phyloP scores from a whole-genome alignment of 805 yeast species.

The Tetrapisispora nanseiensis region DNA sequence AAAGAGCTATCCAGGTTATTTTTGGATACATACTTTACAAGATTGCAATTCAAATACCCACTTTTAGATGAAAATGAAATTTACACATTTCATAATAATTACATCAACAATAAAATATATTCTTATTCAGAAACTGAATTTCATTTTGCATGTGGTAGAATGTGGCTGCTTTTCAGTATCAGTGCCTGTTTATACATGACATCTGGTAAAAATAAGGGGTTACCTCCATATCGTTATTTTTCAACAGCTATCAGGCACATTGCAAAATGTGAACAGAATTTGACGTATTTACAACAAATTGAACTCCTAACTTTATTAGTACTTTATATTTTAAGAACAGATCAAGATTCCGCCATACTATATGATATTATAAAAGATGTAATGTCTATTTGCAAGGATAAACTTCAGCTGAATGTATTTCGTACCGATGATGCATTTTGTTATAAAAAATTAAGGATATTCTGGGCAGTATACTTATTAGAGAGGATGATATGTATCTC shows the following conservation, averaged over 20 bases:
- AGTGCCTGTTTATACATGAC: slow-evolving; percentile 44
- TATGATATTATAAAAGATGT: slow-evolving; percentile 46
- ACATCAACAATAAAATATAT: slow-evolving; percentile 35
- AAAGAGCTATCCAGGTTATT: slow-evolving; percentile 40
- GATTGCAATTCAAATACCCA: slow-evolving; percentile 50
- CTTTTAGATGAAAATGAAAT: slow-evolving; percentile 45
- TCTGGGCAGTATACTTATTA: slow-evolving; percentile 53
- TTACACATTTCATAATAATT: slow-evolving; percentile 40
- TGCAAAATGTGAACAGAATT: slow-evolving; percentile 34
- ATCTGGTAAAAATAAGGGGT: slow-evolving; percentile 45
- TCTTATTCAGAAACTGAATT: slow-evolving; percentile 30
- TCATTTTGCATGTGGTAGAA: slow-evolving; percentile 44
- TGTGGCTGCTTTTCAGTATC: slow-evolving; percentile 46
- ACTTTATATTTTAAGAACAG: slow-evolving; percentile 49
- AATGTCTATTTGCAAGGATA: slow-evolving; percentile 34
- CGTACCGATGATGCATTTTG: slow-evolving; percentile 17
- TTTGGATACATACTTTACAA: slow-evolving; percentile 43
- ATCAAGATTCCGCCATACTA: slow-evolving; percentile 45
- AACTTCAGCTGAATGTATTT: slow-evolving; percentile 22
- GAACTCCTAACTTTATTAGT: slow-evolving; percentile 45
- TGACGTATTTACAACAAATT: slow-evolving; percentile 37
- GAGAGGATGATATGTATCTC: slow-evolving; percentile 55
- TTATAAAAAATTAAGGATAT: slow-evolving; percentile 40
- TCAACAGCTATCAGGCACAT: slow-evolving; percentile 52
- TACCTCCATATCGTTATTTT: slow-evolving; percentile 46